Evolutionary conservation across 148 eudicot species (phyloP), one percentile per base, ranked within the genome.

Genomic region (Camellia japonica): DNA sequence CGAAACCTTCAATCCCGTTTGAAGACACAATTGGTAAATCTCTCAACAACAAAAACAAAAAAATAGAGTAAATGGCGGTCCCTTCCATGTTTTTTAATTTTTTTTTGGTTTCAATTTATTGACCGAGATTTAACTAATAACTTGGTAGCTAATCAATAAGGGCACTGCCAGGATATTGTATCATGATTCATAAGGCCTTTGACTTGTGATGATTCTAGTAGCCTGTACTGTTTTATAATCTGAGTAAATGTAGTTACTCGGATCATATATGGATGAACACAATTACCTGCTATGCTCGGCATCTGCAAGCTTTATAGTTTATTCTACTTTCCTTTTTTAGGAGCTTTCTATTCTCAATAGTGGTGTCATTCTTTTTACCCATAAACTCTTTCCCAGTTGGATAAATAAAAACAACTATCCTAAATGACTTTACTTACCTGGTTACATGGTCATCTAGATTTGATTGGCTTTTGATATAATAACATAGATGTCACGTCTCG

Each of bases 21-120:
- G 59, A 95, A 92, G 85, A 89, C 96, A 58, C 96, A 93, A 84
- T 55, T 95, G 94, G 98, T 95, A 93, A 76, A 81, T 81, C 60
- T 73, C 73, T 79, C 65, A 44, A 68, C 54, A n/a, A n/a, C 47
- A 58, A 49, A 18, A 30, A 47, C 6, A 4, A 47, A 49, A 49
- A 4, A 47, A 4, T 0, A 4, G 7, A 4, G 52, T 7, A 49
- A 49, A 4, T 49, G 52, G 52, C 3, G 52, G 52, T 49, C 52
- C 7, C 3, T 7, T 49, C 52, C 52, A 2, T 49, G 52, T 49
- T 49, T 2, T 49, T 49, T 7, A 49, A 7, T 7, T 49, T 49
- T 49, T 47, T 49, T 49, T 49, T 55, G 59, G 59, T 55, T 55
- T 55, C 59, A 7, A 55, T 55, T 55, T 55, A 61, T 61, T 19